These are phyloP conservation scores for Lichenothelia convexa DNA, from an alignment of 495 filamentous ascomycete genomes.

Conservation along the genomic window DNA sequence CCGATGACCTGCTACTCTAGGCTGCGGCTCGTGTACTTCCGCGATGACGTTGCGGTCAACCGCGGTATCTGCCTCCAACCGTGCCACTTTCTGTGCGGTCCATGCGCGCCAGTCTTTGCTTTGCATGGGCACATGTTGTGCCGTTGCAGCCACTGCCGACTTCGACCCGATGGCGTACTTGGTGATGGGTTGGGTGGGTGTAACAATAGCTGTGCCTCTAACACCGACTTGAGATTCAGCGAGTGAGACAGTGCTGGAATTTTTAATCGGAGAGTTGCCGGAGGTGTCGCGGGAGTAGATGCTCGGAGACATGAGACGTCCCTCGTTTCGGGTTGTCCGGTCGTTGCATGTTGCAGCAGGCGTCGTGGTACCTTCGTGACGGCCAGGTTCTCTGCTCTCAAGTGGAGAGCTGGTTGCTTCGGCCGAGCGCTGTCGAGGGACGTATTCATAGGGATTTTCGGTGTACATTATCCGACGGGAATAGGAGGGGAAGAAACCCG, in stretches of 20 bases:
- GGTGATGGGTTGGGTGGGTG: constrained; percentile 16
- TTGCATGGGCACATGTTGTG: constrained; percentile 6
- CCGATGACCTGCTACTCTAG: constrained; percentile 1
- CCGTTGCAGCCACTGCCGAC: constrained; percentile 2
- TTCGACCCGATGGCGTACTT: constrained; percentile 14
- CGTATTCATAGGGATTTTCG: constrained; percentile 13
- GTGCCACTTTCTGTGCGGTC: constrained; percentile 16
- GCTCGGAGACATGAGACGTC: constrained; percentile 17
- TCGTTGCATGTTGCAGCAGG: neutral
- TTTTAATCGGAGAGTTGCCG: constrained; percentile 13
- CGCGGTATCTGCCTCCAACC: constrained; percentile 5
- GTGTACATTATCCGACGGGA: constrained; percentile 3
- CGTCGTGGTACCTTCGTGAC: constrained; percentile 1
- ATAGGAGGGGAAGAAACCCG: constrained; percentile 7
- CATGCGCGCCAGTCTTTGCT: constrained; percentile 20
- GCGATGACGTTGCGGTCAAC: constrained; percentile 7
- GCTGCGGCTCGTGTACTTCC: neutral
- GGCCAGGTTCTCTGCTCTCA: constrained; percentile 4
- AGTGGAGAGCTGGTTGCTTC: neutral
- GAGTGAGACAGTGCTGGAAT: too few relatives aligned
- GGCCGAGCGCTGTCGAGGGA: constrained; percentile 1
- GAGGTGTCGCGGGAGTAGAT: constrained; percentile 20
- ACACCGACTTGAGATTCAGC: constrained; percentile 9
- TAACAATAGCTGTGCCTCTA: constrained; percentile 14
- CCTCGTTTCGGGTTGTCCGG: neutral